Percentiles rank a stretch among this genome's conserved stretches.
Evolutionary conservation across 148 eudicot species (phyloP).

Genomic region (Polygonum aviculare): DNA sequence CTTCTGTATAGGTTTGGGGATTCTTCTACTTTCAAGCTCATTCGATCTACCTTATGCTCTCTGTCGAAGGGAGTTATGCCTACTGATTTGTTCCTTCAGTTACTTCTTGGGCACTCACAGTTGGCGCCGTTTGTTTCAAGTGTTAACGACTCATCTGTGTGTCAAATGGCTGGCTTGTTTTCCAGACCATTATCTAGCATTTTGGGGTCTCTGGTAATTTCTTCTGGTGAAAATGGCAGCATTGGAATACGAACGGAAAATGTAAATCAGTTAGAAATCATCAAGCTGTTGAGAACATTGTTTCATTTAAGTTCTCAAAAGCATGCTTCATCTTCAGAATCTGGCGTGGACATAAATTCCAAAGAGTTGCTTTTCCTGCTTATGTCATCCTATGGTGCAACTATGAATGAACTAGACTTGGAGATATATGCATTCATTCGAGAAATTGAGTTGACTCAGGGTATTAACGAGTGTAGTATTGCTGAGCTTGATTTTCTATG

Average conservation of each 20-base stretch:
- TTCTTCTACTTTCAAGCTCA: constrained; percentile 45
- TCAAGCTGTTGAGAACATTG: constrained; percentile 65
- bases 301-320: constrained; percentile 33
- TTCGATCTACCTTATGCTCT: constrained; percentile 41
- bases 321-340: constrained; percentile 27
- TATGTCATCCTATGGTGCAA: constrained; percentile 81
- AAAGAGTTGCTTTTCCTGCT: constrained; percentile 61
- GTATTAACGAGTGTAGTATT: constrained; percentile 24
- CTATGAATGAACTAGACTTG: constrained; percentile 60
- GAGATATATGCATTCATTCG: constrained; percentile 60
- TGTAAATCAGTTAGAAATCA: constrained; percentile 48
- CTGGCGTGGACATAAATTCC: constrained; percentile 46
- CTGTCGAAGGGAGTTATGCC: constrained; percentile 44
- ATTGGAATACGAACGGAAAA: constrained; percentile 17
- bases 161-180: constrained; percentile 42
- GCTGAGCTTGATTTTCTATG: constrained; percentile 81
- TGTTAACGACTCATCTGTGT: constrained; percentile 22
- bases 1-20: constrained; percentile 80
- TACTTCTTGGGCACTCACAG: constrained; percentile 84
- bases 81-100: constrained; percentile 39
- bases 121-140: constrained; percentile 40
- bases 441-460: constrained; percentile 43
- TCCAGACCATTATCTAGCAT: constrained; percentile 78
- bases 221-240: constrained; percentile 17
- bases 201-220: constrained; percentile 37